phyloP scores from a whole-genome alignment of 495 filamentous ascomycete genomes.

The Hyaloscypha variabilis region DNA sequence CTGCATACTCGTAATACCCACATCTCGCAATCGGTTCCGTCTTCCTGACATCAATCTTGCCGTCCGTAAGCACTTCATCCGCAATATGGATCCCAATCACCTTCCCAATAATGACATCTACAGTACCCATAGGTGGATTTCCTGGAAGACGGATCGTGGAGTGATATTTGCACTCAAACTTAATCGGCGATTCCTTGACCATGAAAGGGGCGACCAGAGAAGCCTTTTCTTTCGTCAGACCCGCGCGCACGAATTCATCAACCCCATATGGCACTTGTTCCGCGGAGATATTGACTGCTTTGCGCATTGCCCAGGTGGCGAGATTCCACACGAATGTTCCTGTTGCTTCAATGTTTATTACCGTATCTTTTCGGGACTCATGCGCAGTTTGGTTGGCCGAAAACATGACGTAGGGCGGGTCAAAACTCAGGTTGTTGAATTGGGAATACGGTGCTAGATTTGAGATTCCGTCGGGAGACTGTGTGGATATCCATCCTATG shows the following conservation, averaged over 20 bases:
- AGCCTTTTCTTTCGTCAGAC: conserved; percentile 6
- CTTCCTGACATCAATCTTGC: too few relatives aligned
- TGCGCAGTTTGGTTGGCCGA: too few relatives aligned
- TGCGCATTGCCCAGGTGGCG: conserved; percentile 10
- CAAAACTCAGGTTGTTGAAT: conserved; percentile 32
- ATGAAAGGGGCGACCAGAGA: conserved; percentile 9
- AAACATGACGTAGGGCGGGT: conserved; percentile 30
- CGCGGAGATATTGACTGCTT: conserved; percentile 10
- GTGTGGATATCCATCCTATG: conserved; percentile 51
- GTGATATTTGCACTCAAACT: conserved; percentile 22
- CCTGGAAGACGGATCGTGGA: conserved; percentile 8
- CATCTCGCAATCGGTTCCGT: too few relatives aligned
- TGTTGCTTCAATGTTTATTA: conserved; percentile 12
- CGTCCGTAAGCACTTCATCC: too few relatives aligned
- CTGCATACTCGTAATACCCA: too few relatives aligned
- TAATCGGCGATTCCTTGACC: conserved; percentile 15
- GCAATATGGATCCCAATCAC: conserved; percentile 21
- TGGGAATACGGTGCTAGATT: conserved; percentile 33
- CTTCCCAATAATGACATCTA: conserved; percentile 20
- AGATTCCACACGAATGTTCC: conserved; percentile 25
- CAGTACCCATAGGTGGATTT: conserved; percentile 8
- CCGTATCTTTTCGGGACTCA: too few relatives aligned
- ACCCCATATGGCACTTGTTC: conserved; percentile 14
- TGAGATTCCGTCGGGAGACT: conserved; percentile 30
- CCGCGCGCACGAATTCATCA: conserved; percentile 17